Base-by-base conservation (phyloP, 768 basidiomycete genomes). In the Tulasnella sp. region DNA sequence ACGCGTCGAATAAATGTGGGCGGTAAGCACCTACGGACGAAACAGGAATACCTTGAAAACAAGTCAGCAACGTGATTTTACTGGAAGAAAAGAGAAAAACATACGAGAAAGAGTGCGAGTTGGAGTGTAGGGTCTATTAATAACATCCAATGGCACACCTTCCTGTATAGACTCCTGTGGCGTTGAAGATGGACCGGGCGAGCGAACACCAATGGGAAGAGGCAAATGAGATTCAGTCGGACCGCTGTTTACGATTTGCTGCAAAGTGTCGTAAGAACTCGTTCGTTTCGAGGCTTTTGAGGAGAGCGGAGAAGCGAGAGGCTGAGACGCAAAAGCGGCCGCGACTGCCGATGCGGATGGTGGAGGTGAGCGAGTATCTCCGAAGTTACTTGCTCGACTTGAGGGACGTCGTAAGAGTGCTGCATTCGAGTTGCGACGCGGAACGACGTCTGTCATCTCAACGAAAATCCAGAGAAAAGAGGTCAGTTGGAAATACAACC, bases 31-130 rank as follows among this genome's bases (percentile, higher is more conserved):
- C 83, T 62, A 85, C 84, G 56, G 83, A 73, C 53, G 83, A 71
- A 22, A 85, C 75, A 37, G 83, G 83, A 62, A 85, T 84, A 40
- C 83, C 83, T 84, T 45, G 32, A 34, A 35, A 20, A 16, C 22
- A 22, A 9, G 28, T 29, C 16, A 35, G 27, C 35, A 15, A 42
- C 31, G 24, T 37, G 42, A 42, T 29, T 40, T 37, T 37, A 22
- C 31, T 57, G 45, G 37, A 56, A 43, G 22, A 55, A 48, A 1
- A 9, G 5, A 27, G 53, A 59, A 54, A 57, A 29, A 78, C 84
- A 61, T 70, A 86, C 85, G 80, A 68, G 83, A 85, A 33, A 85
- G 67, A 41, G 81, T 82, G 32, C 84, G 71, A 5, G 81, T 86
- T 48, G 85, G 85, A 61, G 83, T 87, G 5, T 76, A 70, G 31